Evolutionary conservation across 2,329 filamentous ascomycete genomes (phyloP), one percentile per base, ranked within the genome.

Genomic region (Xylariales sp.): DNA sequence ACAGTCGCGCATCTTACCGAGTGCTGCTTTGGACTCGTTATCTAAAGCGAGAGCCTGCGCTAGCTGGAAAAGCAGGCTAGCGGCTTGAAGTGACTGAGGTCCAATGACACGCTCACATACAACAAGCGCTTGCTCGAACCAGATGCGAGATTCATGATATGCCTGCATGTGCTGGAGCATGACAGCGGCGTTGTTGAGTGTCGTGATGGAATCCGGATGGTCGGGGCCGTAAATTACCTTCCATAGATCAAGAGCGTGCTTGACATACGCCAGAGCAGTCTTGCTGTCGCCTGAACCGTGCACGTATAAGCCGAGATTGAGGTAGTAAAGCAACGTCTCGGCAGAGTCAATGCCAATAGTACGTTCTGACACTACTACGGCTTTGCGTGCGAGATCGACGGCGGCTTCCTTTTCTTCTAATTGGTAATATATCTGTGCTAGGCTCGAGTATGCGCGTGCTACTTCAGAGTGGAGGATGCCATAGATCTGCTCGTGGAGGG

Each of bases 351-450:
- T 87, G 77, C 96, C 96, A 36, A 97, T 86, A 0, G 96, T 99
- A 62, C 96, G 89, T 84, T 99, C 96, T 1, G 94, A 92, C 49
- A 99, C 94, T 69, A 99, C 95, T 73, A 97, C 94, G 30, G 96
- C 94, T 84, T 99, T 99, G 78, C 94, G 93, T 18, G 96, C 94
- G 70, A 99, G 88, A 81, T 99, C 96, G 30, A 98, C 92, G 30
- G 96, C 96, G 9, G 93, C 93, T 45, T 94, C 93, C 85, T 98
- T 98, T 83, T 99, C 96, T 62, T 98, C 96, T n/a, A 97, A 88
- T 79, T 97, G 93, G 81, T 97, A 98, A 83, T 97, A 97, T 63
- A 98, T 87, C 85, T 97, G 97, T 2, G 96, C 97, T 53, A 99
- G 82, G 60, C 92, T 94, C 81, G 97, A 95, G 84, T 99, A 99